phyloP scores from a whole-genome alignment of 495 filamentous ascomycete genomes.

The Neurospora tetrasperma region DNA sequence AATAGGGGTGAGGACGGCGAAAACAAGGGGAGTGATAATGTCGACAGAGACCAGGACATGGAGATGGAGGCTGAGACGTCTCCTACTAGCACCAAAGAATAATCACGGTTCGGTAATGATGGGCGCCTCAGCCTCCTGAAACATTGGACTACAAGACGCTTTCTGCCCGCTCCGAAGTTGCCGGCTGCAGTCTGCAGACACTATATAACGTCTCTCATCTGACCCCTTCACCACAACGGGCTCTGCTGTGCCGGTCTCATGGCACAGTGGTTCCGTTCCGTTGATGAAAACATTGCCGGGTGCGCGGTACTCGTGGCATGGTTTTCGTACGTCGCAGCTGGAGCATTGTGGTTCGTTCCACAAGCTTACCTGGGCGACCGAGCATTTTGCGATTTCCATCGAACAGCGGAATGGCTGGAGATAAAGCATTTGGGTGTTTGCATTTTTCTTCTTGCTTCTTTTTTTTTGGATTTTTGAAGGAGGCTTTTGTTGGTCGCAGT shows the following conservation, averaged over 20 bases:
- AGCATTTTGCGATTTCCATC: not conserved
- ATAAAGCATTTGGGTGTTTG: not conserved
- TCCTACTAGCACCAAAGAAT: not conserved
- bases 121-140: not conserved
- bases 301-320: not conserved
- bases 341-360: not conserved
- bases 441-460: not conserved
- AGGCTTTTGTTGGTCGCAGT: not conserved
- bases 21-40: not conserved
- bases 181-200: not conserved
- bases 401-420: not conserved
- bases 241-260: not conserved
- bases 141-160: not conserved
- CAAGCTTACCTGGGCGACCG: not conserved
- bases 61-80: not conserved
- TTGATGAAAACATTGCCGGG: not conserved
- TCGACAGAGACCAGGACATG: not conserved
- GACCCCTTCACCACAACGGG: not conserved
- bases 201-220: not conserved
- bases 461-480: not conserved
- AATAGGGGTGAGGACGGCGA: not conserved
- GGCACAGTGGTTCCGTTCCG: not conserved
- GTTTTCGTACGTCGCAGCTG: not conserved
- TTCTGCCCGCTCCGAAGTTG: not conserved
- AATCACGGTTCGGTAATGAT: not conserved